A percentile compares a stretch with the other conserved stretches of the same genome.
phyloP scores from a whole-genome alignment of 768 basidiomycete species.

The Cystobasidiopsis lactophilus region DNA sequence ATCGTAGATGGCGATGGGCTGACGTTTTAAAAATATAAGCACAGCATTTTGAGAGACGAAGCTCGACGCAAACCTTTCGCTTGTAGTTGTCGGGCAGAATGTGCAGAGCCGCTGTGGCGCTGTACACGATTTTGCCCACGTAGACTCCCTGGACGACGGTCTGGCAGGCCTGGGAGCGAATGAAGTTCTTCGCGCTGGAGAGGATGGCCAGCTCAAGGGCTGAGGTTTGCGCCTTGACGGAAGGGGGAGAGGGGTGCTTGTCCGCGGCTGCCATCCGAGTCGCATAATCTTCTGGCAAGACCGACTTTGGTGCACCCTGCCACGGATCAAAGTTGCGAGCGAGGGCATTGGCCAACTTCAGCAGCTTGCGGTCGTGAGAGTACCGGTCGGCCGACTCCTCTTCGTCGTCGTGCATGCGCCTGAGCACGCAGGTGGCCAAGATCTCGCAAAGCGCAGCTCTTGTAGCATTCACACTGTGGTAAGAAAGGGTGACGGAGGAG shows the following conservation, averaged over 20 bases:
- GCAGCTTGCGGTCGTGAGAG: neutral
- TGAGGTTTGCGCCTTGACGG: constrained; percentile 2
- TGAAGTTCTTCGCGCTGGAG: constrained; percentile 59
- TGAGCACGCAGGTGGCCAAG: constrained; percentile 1
- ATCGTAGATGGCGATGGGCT: constrained; percentile 44
- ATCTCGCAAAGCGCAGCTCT: constrained; percentile 9
- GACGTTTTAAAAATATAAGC: constrained; percentile 21
- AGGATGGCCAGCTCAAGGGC: constrained; percentile 53
- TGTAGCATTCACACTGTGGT: neutral
- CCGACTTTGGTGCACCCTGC: constrained; percentile 1
- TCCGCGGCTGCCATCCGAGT: too few relatives aligned
- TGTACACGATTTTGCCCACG: constrained; percentile 32
- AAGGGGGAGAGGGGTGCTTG: neutral
- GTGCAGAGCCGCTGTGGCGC: constrained; percentile 26
- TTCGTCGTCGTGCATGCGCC: constrained; percentile 1
- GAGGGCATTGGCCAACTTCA: neutral
- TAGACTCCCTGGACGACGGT: constrained; percentile 73
- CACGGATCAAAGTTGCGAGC: neutral
- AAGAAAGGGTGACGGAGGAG: neutral
- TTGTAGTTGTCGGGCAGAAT: constrained; percentile 82
- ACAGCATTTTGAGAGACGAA: neutral
- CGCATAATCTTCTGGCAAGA: too few relatives aligned
- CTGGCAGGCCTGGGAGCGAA: constrained; percentile 63
- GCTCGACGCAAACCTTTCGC: constrained; percentile 17
- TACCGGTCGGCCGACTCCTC: neutral